A percentile compares a stretch with the other conserved stretches of the same genome.
These are phyloP conservation scores for Beauveria bassiana DNA, from an alignment of 2,329 filamentous ascomycete genomes.

Conservation along the genomic window DNA sequence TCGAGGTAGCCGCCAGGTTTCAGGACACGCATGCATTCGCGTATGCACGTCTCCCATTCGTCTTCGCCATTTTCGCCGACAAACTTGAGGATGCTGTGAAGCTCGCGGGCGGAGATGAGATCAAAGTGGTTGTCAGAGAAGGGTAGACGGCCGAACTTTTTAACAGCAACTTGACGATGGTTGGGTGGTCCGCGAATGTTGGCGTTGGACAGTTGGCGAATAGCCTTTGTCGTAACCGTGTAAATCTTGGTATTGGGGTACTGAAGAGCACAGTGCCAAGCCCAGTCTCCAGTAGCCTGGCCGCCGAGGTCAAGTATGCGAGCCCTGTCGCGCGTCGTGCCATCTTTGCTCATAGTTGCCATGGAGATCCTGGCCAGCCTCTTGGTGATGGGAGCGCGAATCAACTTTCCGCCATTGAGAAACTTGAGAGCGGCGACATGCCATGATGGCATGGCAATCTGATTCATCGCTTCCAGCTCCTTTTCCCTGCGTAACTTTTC, in stretches of 20 bases:
- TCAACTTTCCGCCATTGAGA: constrained; percentile 56
- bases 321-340: constrained; percentile 43
- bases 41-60: constrained; percentile 80
- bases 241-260: constrained; percentile 82
- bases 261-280: constrained; percentile 83
- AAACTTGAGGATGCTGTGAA: constrained; percentile 78
- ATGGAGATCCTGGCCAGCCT: constrained; percentile 48
- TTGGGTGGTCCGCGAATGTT: constrained; percentile 79
- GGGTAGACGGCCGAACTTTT: constrained; percentile 70
- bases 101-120: constrained; percentile 78
- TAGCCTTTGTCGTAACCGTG: constrained; percentile 71
- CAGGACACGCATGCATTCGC: constrained; percentile 81
- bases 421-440: constrained; percentile 53
- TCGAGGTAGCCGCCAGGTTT: constrained; percentile 92
- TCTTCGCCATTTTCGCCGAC: constrained; percentile 60
- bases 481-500: constrained; percentile 61
- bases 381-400: constrained; percentile 57
- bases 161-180: constrained; percentile 74
- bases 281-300: constrained; percentile 83
- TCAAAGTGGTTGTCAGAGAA: constrained; percentile 86
- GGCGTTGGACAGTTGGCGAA: constrained; percentile 62
- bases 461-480: constrained; percentile 70
- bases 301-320: constrained; percentile 83
- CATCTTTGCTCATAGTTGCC: constrained; percentile 35
- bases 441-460: constrained; percentile 56